These are phyloP conservation scores for Solanum boliviense DNA, from an alignment of 257 asterid genomes.

Conservation along the genomic window DNA sequence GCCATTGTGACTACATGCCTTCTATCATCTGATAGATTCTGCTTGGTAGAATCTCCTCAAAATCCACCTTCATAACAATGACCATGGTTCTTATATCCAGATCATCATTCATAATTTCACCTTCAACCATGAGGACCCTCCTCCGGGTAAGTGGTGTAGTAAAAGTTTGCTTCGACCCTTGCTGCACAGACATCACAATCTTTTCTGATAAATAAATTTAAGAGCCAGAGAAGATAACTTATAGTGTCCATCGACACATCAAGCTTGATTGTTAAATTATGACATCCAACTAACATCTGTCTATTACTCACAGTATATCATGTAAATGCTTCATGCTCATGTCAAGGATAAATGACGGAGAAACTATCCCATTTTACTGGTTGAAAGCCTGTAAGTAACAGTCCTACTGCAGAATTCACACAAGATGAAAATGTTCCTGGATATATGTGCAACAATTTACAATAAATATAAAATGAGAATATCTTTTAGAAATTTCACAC, in stretches of 20 bases:
- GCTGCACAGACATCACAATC: constrained; percentile 83
- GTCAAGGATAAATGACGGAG: background rate
- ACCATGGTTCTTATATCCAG: constrained; percentile 69
- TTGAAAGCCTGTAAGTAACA: background rate
- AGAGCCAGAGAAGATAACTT: background rate
- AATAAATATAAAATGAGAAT: background rate
- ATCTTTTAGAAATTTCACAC: background rate
- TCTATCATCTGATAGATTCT: constrained; percentile 37
- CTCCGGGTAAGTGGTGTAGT: constrained; percentile 46
- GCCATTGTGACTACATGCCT: constrained; percentile 89
- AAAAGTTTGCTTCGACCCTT: constrained; percentile 65
- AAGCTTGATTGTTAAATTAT: background rate
- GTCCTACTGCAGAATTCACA: background rate
- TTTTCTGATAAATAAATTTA: constrained; percentile 43
- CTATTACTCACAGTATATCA: background rate
- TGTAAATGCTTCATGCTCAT: background rate
- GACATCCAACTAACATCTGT: background rate
- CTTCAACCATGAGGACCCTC: constrained; percentile 60
- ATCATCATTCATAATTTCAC: constrained; percentile 55
- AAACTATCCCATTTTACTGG: background rate
- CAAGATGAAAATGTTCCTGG: background rate
- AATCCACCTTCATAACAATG: constrained; percentile 74
- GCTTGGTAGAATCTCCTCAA: constrained; percentile 55
- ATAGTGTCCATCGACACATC: background rate
- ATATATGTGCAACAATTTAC: background rate